phyloP scores from a whole-genome alignment of 2,329 filamentous ascomycete species.

The Trichoderma sp. region DNA sequence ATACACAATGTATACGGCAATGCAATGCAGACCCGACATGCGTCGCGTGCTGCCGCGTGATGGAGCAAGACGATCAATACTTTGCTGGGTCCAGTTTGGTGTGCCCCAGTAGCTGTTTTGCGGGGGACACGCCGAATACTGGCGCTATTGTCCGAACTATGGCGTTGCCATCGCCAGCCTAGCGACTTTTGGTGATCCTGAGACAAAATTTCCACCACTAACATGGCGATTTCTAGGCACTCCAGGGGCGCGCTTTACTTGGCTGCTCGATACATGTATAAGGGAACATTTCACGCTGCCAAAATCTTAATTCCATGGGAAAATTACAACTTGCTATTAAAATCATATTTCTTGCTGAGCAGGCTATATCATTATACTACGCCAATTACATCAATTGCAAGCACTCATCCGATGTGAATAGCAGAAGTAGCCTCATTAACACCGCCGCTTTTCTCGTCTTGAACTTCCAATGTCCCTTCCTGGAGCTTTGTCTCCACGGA shows the following conservation, averaged over 20 bases:
- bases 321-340: not conserved
- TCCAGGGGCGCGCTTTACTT: not conserved
- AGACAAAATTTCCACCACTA: not conserved
- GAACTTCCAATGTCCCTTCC: not conserved
- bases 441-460: conserved; percentile 5
- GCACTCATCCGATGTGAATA: not conserved
- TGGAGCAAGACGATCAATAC: not conserved
- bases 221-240: not conserved
- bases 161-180: not conserved
- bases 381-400: not conserved
- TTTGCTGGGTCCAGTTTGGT: not conserved
- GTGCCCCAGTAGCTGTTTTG: not conserved
- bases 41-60: not conserved
- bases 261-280: too few relatives aligned
- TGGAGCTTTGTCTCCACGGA: conserved; percentile 3
- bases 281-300: too few relatives aligned
- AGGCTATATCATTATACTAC: not conserved
- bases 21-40: not conserved
- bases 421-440: not conserved
- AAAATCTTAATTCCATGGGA: not conserved
- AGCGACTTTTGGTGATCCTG: not conserved
- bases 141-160: not conserved
- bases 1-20: not conserved
- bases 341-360: not conserved
- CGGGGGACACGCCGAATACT: not conserved